Base-by-base conservation (phyloP, 2,329 filamentous ascomycete genomes). In the Fusarium sp. region DNA sequence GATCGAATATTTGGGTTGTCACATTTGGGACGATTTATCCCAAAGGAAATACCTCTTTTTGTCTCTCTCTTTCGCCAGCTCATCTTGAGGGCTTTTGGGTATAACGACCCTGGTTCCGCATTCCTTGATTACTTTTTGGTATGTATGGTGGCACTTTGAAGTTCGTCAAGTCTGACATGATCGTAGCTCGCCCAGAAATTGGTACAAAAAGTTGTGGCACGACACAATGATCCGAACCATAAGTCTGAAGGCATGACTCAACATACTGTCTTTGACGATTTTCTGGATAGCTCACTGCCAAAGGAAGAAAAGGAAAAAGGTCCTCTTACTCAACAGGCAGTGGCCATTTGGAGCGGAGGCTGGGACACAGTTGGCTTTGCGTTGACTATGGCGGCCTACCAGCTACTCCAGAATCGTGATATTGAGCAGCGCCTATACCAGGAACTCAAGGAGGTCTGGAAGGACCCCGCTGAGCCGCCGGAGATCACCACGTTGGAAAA, bases 261-360 rank as follows among this genome's bases (percentile, higher is more conserved):
- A 13, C 38, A 44, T 30, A 60, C 49, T 4, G 30, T 60, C 9
- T 60, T 60, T 8, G 57, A 60, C 12, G 32, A 60, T n/a, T 58
- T 58, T 33, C 33, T 58, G 5, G 54, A 40, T 15, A 58, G 54
- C n/a, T n/a, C 54, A 3, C 6, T 58, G 6, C 33, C 54, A 11
- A 14, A 52, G 10, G 26, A 32, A n/a, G 58, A 63, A 23, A 63
- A 60, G 18, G 42, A 38, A 42, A 49, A 49, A 5, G 44, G 44
- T 6, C 54, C 54, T 18, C 60, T 63, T 9, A 40, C 54, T 17
- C 54, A 60, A 13, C 54, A 63, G 45, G 44, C 60, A 15, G 32
- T 63, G 18, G 54, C 60, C 5, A 63, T 50, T 23, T 63, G 44
- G 60, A 63, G 54, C 17, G 54, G 54, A 12, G 60, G 54, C 13